Evolutionary conservation across 805 yeast species (phyloP), one percentile per base, ranked within the genome.

Genomic region (Starmerella apis): DNA sequence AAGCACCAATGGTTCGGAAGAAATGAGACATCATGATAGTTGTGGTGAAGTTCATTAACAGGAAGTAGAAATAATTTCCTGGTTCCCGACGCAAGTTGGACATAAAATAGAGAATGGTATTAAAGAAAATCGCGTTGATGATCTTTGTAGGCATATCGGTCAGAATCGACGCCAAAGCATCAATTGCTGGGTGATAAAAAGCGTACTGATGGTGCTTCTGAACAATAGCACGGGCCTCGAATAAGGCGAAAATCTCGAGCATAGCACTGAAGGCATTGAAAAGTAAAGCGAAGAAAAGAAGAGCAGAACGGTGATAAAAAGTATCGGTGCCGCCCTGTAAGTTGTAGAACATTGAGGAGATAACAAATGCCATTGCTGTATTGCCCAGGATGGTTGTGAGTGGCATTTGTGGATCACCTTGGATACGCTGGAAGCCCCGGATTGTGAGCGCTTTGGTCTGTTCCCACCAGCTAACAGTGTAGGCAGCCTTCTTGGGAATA

Each of bases 171-270:
- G 86, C 80, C 3, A 83, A 57, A 1, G 86, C 83, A 60, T 83
- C 90, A 3, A 85, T 79, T 13, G 86, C 73, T 2, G 88, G 87
- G 51, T 79, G 78, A 62, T 81, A 85, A 51, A 83, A 72, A 0
- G 86, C 79, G 58, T 80, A 84, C 44, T 74, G 73, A 59, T 80
- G 79, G 62, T 84, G 94, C 60, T 84, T 83, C 58, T 75, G 76
- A 24, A 81, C 73, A 54, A 84, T 77, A 43, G 80, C 75, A 55
- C 83, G 72, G 41, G 75, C 70, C 20, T 68, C 73, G 57, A 77
- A 70, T 59, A 74, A 63, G 41, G 67, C 65, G 44, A 71, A 61
- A 36, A 73, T 74, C 61, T 80, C 84, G 55, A 79, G 75, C 57
- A 79, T 68, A 3, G 83, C 71, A 27, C 77, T 66, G 65, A 80